phyloP scores from a whole-genome alignment of 2,329 filamentous ascomycete genomes.

The Keithomyces neogunnii region DNA sequence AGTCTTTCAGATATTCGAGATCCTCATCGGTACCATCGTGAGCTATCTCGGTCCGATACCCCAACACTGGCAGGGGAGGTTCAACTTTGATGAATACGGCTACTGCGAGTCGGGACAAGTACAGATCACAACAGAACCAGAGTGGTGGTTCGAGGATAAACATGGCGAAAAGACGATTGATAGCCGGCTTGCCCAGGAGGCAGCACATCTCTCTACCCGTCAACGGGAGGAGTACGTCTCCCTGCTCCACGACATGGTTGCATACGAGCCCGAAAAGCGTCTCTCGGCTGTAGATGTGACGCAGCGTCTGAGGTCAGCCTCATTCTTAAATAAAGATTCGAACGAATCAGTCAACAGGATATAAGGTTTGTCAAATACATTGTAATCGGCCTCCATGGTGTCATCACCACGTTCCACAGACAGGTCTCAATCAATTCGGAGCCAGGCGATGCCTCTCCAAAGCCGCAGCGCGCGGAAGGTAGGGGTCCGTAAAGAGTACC shows the following conservation, averaged over 20 bases:
- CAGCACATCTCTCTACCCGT: constrained; percentile 2
- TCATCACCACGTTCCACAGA: no score
- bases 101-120: constrained; percentile 1
- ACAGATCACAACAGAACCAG: neutral
- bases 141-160: constrained; percentile 6
- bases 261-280: constrained; percentile 4
- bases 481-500: no score
- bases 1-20: constrained; percentile 5
- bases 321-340: neutral
- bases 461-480: no score
- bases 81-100: constrained; percentile 4
- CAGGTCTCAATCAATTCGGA: no score
- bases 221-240: constrained; percentile 1
- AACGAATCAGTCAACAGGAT: no score
- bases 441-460: no score
- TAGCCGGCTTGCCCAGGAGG: neutral
- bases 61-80: constrained; percentile 4
- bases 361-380: no score
- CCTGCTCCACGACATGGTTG: constrained; percentile 5
- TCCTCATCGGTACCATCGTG: constrained; percentile 2
- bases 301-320: constrained; percentile 1
- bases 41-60: constrained; percentile 4
- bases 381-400: no score
- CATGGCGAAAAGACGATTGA: neutral
- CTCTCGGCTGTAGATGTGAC: constrained; percentile 3